Conservation (phyloP, 352 stramenopile genomes). For the Pythium plurisporium region DNA sequence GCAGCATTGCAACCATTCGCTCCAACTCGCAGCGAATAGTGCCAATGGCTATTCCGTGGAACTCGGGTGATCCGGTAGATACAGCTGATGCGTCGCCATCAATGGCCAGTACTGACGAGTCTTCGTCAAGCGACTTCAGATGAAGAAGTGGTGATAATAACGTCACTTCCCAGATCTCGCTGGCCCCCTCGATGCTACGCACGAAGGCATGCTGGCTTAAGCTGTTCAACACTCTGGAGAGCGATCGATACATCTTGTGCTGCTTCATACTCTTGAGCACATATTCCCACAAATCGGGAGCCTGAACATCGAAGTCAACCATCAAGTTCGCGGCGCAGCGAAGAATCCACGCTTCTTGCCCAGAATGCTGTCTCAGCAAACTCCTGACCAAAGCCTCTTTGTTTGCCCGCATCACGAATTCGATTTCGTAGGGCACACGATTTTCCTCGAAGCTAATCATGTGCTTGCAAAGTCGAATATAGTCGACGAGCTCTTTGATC, state of each 20-base stretch:
- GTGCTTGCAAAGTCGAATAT: conserved; percentile 27
- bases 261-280: conserved; percentile 24
- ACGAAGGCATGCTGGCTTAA: conserved; percentile 23
- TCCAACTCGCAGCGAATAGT: conserved; percentile 21
- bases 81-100: too few species aligned
- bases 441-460: conserved; percentile 39
- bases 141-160: conserved; percentile 24
- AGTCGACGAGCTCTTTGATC: conserved; percentile 26
- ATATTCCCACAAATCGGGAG: conserved; percentile 30
- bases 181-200: conserved; percentile 19
- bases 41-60: conserved; percentile 4
- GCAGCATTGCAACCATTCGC: conserved; percentile 29
- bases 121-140: conserved; percentile 12
- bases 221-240: conserved; percentile 24
- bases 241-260: conserved; percentile 26
- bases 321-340: conserved; percentile 26
- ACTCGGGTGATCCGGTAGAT: too few species aligned
- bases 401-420: conserved; percentile 29
- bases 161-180: conserved; percentile 24
- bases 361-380: conserved; percentile 27
- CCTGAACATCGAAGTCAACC: conserved; percentile 33
- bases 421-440: conserved; percentile 29
- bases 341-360: conserved; percentile 18
- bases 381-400: conserved; percentile 32
- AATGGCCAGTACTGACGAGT: too few species aligned